These are phyloP conservation scores for Sordaria brevicollis DNA, from an alignment of 495 filamentous ascomycete species.

Conservation along the genomic window DNA sequence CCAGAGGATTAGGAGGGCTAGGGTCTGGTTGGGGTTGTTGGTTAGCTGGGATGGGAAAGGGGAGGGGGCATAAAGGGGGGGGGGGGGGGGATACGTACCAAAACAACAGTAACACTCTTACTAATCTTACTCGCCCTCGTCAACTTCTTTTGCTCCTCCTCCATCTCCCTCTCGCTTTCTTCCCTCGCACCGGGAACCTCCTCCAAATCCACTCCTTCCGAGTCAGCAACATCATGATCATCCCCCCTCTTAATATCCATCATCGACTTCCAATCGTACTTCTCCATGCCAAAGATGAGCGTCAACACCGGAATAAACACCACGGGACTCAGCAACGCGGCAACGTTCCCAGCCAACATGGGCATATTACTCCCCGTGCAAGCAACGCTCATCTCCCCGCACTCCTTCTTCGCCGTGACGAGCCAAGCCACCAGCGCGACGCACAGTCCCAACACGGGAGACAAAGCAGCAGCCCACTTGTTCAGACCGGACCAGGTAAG, in stretches of 20 bases:
- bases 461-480: conserved; percentile 62
- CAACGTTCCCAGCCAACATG: conserved; percentile 76
- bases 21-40: conserved; percentile 29
- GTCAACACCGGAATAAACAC: conserved; percentile 75
- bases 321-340: conserved; percentile 69
- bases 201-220: conserved; percentile 62
- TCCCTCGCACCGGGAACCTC: conserved; percentile 47
- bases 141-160: conserved; percentile 60
- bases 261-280: conserved; percentile 90
- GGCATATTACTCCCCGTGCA: conserved; percentile 78
- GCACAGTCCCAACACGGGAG: conserved; percentile 66
- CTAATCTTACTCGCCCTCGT: conserved; percentile 67
- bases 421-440: conserved; percentile 82
- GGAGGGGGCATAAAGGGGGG: background rate
- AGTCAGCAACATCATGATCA: conserved; percentile 63
- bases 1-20: conserved; percentile 78
- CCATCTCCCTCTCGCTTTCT: conserved; percentile 23
- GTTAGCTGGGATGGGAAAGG: background rate
- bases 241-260: conserved; percentile 72
- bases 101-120: conserved; percentile 59
- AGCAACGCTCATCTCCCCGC: conserved; percentile 58
- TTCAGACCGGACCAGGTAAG: conserved; percentile 80
- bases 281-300: conserved; percentile 58
- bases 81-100: conserved; percentile 23
- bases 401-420: conserved; percentile 73